These are phyloP conservation scores for Colletotrichum godetiae DNA, from an alignment of 2,329 filamentous ascomycete genomes.

Conservation along the genomic window DNA sequence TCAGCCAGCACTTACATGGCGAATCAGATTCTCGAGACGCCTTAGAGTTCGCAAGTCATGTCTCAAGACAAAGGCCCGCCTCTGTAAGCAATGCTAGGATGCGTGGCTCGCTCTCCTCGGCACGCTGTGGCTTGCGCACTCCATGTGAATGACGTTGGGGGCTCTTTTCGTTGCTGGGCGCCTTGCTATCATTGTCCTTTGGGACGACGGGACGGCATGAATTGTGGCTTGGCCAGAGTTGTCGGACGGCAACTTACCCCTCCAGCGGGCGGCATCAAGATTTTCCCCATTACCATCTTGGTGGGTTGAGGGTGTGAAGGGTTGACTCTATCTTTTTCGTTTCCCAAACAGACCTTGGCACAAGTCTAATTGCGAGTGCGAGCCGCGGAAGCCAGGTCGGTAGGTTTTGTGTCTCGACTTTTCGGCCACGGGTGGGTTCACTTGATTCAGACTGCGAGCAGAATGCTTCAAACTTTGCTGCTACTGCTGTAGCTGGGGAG, in stretches of 20 bases:
- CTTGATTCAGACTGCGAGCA: background rate
- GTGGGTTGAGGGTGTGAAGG: background rate
- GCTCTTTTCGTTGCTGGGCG: background rate
- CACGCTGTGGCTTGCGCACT: slow-evolving; percentile 4
- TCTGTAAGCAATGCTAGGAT: slow-evolving; percentile 18
- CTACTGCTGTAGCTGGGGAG: too few species aligned
- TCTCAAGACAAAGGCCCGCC: slow-evolving; percentile 19
- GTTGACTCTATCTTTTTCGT: background rate
- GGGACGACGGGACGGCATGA: slow-evolving; percentile 7
- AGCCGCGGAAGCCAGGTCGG: background rate
- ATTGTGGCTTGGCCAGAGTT: slow-evolving; percentile 4
- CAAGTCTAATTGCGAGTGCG: background rate
- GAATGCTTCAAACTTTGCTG: too few species aligned
- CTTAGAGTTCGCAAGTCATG: slow-evolving; percentile 21
- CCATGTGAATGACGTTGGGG: slow-evolving; percentile 19
- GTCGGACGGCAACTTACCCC: background rate
- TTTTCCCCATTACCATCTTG: background rate
- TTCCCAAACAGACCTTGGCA: background rate
- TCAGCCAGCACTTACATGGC: background rate
- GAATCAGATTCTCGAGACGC: background rate
- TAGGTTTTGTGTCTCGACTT: background rate
- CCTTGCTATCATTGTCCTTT: too few species aligned
- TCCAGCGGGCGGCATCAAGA: background rate
- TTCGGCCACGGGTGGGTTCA: background rate
- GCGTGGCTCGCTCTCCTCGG: slow-evolving; percentile 8